phyloP scores from a whole-genome alignment of 2,329 filamentous ascomycete genomes.

The Sphaerulina populicola region DNA sequence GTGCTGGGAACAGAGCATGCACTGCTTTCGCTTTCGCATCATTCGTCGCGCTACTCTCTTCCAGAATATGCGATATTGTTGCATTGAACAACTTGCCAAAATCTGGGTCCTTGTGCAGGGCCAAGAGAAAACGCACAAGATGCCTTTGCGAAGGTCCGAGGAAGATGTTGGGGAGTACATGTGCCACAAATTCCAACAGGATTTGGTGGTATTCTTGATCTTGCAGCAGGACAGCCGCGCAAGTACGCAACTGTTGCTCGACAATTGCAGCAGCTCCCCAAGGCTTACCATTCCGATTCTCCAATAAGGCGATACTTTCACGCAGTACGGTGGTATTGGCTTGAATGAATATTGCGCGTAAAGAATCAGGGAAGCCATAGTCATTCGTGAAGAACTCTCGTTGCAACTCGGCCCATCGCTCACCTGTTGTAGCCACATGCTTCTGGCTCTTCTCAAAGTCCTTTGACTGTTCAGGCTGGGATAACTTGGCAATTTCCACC shows the following conservation, averaged over 20 bases:
- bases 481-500: conserved; percentile 60
- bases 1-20: conserved; percentile 27
- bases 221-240: conserved; percentile 36
- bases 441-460: conserved; percentile 67
- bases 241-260: conserved; percentile 44
- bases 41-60: not conserved
- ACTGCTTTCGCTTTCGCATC: conserved; percentile 22
- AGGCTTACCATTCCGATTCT: conserved; percentile 54
- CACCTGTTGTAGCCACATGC: conserved; percentile 55
- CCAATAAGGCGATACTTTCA: conserved; percentile 44
- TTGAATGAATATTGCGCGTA: conserved; percentile 27
- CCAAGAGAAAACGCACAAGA: conserved; percentile 57
- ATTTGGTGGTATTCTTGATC: conserved; percentile 38
- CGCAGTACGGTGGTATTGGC: conserved; percentile 39
- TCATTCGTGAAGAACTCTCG: conserved; percentile 31
- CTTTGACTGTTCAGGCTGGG: conserved; percentile 72
- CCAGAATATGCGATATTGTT: conserved; percentile 17
- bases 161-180: conserved; percentile 52
- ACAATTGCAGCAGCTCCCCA: conserved; percentile 56
- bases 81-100: conserved; percentile 28
- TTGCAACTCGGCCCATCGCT: conserved; percentile 54
- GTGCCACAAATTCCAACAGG: conserved; percentile 43
- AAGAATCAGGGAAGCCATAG: conserved; percentile 21
- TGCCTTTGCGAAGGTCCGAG: conserved; percentile 60
- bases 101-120: conserved; percentile 33